Evolutionary conservation across 2,329 filamentous ascomycete species (phyloP), one percentile per base, ranked within the genome.

Genomic region (Cytospora paraplurivora): DNA sequence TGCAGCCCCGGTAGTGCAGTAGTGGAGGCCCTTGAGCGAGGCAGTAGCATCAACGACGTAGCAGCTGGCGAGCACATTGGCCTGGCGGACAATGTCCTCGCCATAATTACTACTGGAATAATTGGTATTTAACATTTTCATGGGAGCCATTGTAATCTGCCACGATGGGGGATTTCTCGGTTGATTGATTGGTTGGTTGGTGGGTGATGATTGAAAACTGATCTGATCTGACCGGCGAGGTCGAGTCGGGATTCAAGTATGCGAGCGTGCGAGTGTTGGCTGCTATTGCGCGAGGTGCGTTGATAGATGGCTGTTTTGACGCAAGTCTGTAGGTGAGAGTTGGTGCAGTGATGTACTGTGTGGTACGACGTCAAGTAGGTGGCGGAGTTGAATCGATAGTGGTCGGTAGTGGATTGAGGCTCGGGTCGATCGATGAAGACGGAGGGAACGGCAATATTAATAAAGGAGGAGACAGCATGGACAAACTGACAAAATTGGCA

Each of bases 1-100:
- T 85, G 89, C 85, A 81, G 87, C 89, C 85, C 88, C 85, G 82
- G 91, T 93, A 91, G 93, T 93, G 87, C 90, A 96, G 88, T 96
- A 97, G 83, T 96, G 93, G 81, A 95, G 90, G 76, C 91, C 91
- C 77, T 88, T 88, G 72, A 97, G 84, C 74, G 82, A 84, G 76
- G 87, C 84, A 71, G 88, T 84, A 73, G 81, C 81, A 78, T 93
- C 88, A 77, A 94, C 91, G 72, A 91, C 82, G 81, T 97, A 97
- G 85, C 92, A 96, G 77, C 89, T 93, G 80, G 93, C 93, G 81
- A 94, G 89, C 79, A 95, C 88, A 77, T 90, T 90, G 81, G 87
- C 83, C 77, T 82, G 81, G 72, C 84, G 83, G 79, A 77, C 81
- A 78, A 81, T 80, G 80, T 79, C 83, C 82, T 86, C 86, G 84